Conservation (phyloP, 192 early-diverging fungal genomes). For the Dissophora globulifera region DNA sequence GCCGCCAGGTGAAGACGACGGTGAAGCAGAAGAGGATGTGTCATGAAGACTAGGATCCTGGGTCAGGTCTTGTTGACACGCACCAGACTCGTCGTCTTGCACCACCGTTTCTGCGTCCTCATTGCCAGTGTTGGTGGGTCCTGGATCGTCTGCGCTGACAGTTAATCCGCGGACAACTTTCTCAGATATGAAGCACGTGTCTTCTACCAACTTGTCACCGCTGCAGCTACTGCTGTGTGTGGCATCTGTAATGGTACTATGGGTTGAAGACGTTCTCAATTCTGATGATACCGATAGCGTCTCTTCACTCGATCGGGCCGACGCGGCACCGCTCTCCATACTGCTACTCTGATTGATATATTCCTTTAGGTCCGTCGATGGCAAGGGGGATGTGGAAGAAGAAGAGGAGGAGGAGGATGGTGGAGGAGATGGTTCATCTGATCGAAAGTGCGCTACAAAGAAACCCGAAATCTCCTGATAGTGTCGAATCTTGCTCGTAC, state of each 20-base stretch:
- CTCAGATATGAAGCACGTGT: no score
- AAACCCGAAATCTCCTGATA: conserved; percentile 54
- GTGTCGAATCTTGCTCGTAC: conserved; percentile 35
- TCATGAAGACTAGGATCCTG: no score
- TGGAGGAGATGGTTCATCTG: conserved; percentile 21
- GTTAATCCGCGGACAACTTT: no score
- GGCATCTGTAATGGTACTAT: not conserved
- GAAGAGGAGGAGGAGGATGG: conserved; percentile 18
- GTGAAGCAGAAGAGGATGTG: not conserved
- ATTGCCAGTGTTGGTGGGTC: not conserved
- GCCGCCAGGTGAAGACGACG: not conserved
- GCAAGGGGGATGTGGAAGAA: conserved; percentile 18
- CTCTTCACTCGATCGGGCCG: not conserved
- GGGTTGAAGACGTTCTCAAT: not conserved
- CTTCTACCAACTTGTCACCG: no score
- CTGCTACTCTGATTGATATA: no score
- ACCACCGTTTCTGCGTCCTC: not conserved
- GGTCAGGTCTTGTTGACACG: no score
- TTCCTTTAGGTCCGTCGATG: not conserved
- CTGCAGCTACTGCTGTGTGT: not conserved
- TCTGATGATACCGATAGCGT: not conserved
- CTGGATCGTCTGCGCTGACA: not conserved
- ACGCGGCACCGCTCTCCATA: not conserved
- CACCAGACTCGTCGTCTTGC: no score
- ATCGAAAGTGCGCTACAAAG: conserved; percentile 47